Conservation (phyloP, 371 early-diverging fungal genomes). For the Mortierella sp. region DNA sequence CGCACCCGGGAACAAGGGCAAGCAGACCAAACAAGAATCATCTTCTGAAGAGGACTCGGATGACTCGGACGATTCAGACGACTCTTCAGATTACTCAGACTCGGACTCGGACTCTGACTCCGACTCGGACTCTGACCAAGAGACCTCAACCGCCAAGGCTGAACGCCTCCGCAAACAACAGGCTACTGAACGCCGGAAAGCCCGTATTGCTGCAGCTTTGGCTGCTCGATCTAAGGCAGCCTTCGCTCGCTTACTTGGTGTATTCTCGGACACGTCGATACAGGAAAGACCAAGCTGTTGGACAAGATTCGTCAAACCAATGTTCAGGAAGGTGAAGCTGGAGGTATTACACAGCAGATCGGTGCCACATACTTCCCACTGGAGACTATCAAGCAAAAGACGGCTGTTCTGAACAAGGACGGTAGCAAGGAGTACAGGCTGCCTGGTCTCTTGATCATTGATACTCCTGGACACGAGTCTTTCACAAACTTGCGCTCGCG, state of each 20-base stretch:
- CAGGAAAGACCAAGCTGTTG: constrained; percentile 98
- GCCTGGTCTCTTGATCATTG: constrained; percentile 99
- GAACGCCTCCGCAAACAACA: constrained; percentile 82
- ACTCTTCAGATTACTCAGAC: constrained; percentile 59
- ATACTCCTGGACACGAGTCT: constrained; percentile 99
- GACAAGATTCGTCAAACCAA: constrained; percentile 99
- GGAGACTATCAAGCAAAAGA: constrained; percentile 93
- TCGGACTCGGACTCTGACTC: constrained; percentile 58
- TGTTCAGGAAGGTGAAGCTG: constrained; percentile 99
- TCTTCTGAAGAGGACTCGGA: constrained; percentile 50
- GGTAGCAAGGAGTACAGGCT: constrained; percentile 79
- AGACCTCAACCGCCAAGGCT: constrained; percentile 66
- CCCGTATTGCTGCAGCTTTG: constrained; percentile 81
- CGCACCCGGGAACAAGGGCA: constrained; percentile 34
- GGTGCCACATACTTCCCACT: constrained; percentile 99
- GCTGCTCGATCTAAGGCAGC: constrained; percentile 86
- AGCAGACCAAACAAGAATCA: constrained; percentile 41
- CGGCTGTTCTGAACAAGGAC: constrained; percentile 73
- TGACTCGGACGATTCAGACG: constrained; percentile 58
- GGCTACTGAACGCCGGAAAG: constrained; percentile 80
- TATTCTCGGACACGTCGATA: constrained; percentile 99
- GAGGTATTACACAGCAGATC: constrained; percentile 99
- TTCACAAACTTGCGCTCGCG: constrained; percentile 99
- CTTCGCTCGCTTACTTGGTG: constrained; percentile 99
- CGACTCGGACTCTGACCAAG: constrained; percentile 70